Base-by-base conservation (phyloP, 2,329 filamentous ascomycete species). In the Clarireedia homoeocarpa region DNA sequence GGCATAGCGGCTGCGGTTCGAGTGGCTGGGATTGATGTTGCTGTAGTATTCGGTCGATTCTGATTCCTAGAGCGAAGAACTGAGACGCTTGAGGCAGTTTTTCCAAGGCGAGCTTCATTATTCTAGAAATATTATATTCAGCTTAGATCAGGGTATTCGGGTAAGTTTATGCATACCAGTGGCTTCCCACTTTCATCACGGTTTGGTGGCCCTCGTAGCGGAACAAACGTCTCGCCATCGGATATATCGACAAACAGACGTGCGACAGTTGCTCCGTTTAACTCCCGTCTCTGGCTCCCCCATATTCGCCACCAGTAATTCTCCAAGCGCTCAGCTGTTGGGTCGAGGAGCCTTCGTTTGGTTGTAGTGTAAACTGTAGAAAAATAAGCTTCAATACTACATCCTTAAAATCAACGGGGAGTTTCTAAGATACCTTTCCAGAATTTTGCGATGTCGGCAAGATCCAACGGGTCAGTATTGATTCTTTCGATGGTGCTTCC, bases 291-390 rank as follows among this genome's bases (percentile, higher is more conserved):
- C 50, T 60, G 58, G 58, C 82, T 84, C 36, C 81, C 81, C 75
- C 80, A 81, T 53, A 85, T 79, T 64, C 84, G 81, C 77, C 81
- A 84, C 82, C 82, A 85, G 62, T 84, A 83, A 63, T 84, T 81
- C 65, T 85, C 82, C 20, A 84, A 70, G 17, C 82, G 79, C 57
- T 77, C 78, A 27, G 81, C 80, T 3, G 80, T 84, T n/a, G 82
- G 82, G 62, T 85, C 81, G 58, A 77, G 74, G 34, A 84, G 74
- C 61, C 76, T 76, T 63, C 79, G 78, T 59, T 79, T 78, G 15
- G 80, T 84, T 30, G 76, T 81, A 10, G 81, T 82, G 62, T 84
- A 85, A 5, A 82, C 82, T 84, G 59, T 57, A 20, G 36, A 53
- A 48, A 40, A 12, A 59, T 63, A 44, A 64, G 56, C 50, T 61